A percentile compares a stretch with the other conserved stretches of the same genome.
Conservation (phyloP, 2,329 filamentous ascomycete genomes). For the Macrophomina pseudophaseolina region DNA sequence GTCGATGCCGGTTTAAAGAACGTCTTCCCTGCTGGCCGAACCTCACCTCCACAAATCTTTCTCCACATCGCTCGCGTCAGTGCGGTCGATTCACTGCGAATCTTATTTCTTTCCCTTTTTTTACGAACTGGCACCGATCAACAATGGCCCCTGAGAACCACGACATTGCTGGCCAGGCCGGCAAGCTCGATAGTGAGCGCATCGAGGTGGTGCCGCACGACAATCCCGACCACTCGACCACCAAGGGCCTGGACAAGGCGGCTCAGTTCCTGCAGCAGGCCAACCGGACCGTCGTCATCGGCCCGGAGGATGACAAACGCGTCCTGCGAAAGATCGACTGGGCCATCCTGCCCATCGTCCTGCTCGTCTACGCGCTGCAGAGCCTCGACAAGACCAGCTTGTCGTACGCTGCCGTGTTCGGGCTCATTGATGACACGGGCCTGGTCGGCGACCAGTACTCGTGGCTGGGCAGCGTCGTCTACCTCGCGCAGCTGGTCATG, state of each 20-base stretch:
- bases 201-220: constrained; percentile 11
- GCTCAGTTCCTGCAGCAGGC: constrained; percentile 53
- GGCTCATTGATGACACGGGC: constrained; percentile 62
- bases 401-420: constrained; percentile 67
- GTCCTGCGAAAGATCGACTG: constrained; percentile 58
- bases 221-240: not conserved
- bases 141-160: not conserved
- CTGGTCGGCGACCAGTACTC: constrained; percentile 57
- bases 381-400: constrained; percentile 67
- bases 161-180: not conserved
- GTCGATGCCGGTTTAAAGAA: not conserved
- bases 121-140: not conserved
- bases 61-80: constrained; percentile 11
- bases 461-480: constrained; percentile 59
- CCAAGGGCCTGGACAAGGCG: constrained; percentile 52
- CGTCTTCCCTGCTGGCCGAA: not conserved
- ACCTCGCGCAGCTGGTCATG: constrained; percentile 60
- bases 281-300: constrained; percentile 52
- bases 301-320: constrained; percentile 32
- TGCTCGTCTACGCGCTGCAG: constrained; percentile 67
- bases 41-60: constrained; percentile 10
- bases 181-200: constrained; percentile 1
- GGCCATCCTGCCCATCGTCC: constrained; percentile 59
- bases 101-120: not conserved
- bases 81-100: not conserved